Conservation (phyloP, 2,329 filamentous ascomycete species). For the Fusarium sp. region DNA sequence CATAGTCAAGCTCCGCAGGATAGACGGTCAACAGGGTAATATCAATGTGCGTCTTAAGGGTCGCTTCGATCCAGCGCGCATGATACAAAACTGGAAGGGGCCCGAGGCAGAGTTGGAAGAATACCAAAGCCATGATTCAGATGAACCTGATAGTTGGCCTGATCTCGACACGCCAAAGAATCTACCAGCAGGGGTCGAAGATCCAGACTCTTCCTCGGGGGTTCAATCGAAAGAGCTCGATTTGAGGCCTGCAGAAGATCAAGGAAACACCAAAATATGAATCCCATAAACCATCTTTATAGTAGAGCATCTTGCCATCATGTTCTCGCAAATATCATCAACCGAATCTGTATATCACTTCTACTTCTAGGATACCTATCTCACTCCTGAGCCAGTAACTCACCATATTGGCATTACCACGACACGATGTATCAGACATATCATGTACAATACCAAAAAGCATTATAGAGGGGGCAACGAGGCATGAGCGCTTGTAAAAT, state of each 20-base stretch:
- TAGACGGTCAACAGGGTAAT: conserved; percentile 35
- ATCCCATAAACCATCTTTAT: not conserved
- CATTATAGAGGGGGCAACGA: not conserved
- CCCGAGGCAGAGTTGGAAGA: not conserved
- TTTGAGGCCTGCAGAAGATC: not conserved
- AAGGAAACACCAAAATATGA: not conserved
- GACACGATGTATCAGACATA: not conserved
- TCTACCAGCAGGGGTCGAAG: not conserved
- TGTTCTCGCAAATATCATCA: not conserved
- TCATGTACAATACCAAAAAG: conserved; percentile 35
- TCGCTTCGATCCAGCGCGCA: conserved; percentile 38
- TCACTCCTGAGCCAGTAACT: not conserved
- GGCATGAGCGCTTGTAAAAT: not conserved
- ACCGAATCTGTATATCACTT: conserved; percentile 27
- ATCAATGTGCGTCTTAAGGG: conserved; percentile 43
- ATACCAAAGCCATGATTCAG: not conserved
- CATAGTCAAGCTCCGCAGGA: conserved; percentile 39
- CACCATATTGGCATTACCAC: not conserved
- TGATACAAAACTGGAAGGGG: conserved; percentile 39
- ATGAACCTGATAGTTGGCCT: conserved; percentile 13
- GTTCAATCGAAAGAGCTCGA: not conserved
- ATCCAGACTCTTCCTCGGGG: not conserved
- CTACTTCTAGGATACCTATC: conserved; percentile 9
- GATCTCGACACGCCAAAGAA: not conserved
- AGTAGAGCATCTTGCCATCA: not conserved